Conservation (phyloP, 345 rosid species). For the Conringia planisiliqua region DNA sequence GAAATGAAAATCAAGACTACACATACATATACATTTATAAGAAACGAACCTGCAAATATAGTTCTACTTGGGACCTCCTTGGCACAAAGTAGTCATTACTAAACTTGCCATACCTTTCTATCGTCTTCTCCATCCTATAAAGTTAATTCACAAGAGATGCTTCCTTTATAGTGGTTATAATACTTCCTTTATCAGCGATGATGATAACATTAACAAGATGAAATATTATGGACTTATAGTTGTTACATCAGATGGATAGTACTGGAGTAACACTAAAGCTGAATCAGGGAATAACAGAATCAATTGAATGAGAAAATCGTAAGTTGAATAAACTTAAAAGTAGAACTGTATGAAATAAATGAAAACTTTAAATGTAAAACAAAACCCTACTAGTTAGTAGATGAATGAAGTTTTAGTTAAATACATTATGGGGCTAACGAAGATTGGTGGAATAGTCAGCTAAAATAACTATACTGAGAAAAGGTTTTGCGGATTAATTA, state of each 20-base stretch:
- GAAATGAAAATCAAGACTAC: neutral
- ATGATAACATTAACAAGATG: neutral
- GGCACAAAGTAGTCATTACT: constrained; percentile 26
- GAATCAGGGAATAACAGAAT: neutral
- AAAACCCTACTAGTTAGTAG: too few species aligned
- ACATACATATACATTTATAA: neutral
- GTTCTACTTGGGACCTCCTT: constrained; percentile 25
- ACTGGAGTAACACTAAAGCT: neutral
- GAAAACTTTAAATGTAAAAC: too few species aligned
- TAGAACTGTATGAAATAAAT: too few species aligned
- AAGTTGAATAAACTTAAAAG: neutral
- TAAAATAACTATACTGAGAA: too few species aligned
- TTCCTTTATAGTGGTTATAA: neutral
- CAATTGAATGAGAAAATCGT: neutral
- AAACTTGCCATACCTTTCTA: constrained; percentile 44
- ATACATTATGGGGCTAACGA: too few species aligned
- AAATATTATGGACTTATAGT: neutral
- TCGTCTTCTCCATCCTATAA: constrained; percentile 49
- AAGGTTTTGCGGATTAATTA: too few species aligned
- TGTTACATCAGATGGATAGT: neutral
- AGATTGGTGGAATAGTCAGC: too few species aligned
- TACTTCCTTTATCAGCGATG: neutral
- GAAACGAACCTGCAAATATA: constrained; percentile 40
- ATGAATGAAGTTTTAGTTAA: too few species aligned
- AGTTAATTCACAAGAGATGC: neutral